Percentiles rank a stretch among this genome's conserved stretches.
Conservation (phyloP, 148 eudicot genomes). For the Vaccinium vitisidaea region DNA sequence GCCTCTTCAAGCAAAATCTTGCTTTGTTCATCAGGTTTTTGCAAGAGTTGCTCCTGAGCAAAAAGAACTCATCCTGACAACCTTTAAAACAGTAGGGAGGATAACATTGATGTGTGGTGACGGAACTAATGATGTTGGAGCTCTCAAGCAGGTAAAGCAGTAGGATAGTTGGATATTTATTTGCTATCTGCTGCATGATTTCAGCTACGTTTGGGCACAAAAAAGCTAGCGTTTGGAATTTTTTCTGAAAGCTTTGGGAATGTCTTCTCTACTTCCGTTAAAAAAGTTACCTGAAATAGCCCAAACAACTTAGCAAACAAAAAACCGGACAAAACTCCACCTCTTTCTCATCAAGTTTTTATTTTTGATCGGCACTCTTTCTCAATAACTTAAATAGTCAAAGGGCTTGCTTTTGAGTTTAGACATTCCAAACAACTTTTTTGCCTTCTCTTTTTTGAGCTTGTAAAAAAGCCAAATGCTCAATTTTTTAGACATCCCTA, state of each 20-base stretch:
- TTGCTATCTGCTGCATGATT: neutral
- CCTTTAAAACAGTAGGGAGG: constrained; percentile 87
- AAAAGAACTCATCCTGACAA: constrained; percentile 91
- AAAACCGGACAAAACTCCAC: neutral
- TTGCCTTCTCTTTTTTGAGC: neutral
- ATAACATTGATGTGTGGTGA: constrained; percentile 95
- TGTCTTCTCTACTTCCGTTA: neutral
- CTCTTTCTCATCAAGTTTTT: neutral
- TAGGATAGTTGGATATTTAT: neutral
- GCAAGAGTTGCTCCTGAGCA: constrained; percentile 99
- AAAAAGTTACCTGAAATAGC: neutral
- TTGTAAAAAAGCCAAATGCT: neutral
- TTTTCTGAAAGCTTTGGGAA: neutral
- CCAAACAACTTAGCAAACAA: neutral
- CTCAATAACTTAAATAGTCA: neutral
- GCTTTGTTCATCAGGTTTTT: constrained; percentile 58
- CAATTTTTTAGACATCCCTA: neutral
- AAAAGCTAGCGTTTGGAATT: neutral
- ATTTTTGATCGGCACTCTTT: too few relatives aligned
- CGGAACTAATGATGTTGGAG: constrained; percentile 94
- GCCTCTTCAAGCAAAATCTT: neutral
- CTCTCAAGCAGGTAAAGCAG: too few relatives aligned
- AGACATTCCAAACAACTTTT: neutral
- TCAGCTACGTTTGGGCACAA: neutral
- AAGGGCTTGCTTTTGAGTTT: neutral